Percentiles rank a stretch among this genome's conserved stretches.
These are phyloP conservation scores for Babesia divergens DNA, from an alignment of 169 alveolate genomes.

Conservation along the genomic window DNA sequence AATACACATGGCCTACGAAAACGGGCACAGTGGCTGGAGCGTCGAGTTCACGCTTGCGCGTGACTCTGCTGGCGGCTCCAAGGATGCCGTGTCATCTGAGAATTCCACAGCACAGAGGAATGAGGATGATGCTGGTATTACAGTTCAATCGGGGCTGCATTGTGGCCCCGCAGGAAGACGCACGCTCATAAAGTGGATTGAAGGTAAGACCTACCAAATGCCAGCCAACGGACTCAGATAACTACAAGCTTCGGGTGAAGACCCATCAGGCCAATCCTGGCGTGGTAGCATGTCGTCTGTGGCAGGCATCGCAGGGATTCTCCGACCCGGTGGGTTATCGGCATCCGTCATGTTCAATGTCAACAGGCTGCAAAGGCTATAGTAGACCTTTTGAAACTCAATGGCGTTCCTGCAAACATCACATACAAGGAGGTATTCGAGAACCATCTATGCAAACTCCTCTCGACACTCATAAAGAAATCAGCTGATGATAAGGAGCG, in stretches of 20 bases:
- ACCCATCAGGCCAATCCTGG: constrained; percentile 72
- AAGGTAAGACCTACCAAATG: constrained; percentile 48
- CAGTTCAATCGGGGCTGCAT: constrained; percentile 68
- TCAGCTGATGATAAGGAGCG: constrained; percentile 39
- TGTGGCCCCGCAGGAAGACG: constrained; percentile 81
- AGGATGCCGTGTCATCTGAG: background rate
- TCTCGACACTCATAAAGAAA: constrained; percentile 63
- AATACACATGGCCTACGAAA: constrained; percentile 37
- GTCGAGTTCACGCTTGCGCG: constrained; percentile 39
- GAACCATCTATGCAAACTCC: constrained; percentile 64
- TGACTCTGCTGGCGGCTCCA: constrained; percentile 7
- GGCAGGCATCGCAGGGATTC: constrained; percentile 79
- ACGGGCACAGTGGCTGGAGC: constrained; percentile 62
- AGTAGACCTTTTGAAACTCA: constrained; percentile 70
- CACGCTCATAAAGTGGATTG: constrained; percentile 77
- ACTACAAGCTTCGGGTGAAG: constrained; percentile 67
- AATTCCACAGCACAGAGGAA: background rate
- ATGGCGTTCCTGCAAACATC: constrained; percentile 70
- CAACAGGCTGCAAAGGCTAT: constrained; percentile 64
- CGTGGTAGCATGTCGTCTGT: constrained; percentile 72
- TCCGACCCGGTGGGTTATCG: constrained; percentile 58
- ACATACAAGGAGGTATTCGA: constrained; percentile 71
- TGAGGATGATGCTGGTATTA: constrained; percentile 13
- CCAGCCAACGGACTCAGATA: constrained; percentile 39
- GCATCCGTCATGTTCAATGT: background rate